phyloP scores from a whole-genome alignment of 164 flowering plant genomes.

The Houttuynia cordata region DNA sequence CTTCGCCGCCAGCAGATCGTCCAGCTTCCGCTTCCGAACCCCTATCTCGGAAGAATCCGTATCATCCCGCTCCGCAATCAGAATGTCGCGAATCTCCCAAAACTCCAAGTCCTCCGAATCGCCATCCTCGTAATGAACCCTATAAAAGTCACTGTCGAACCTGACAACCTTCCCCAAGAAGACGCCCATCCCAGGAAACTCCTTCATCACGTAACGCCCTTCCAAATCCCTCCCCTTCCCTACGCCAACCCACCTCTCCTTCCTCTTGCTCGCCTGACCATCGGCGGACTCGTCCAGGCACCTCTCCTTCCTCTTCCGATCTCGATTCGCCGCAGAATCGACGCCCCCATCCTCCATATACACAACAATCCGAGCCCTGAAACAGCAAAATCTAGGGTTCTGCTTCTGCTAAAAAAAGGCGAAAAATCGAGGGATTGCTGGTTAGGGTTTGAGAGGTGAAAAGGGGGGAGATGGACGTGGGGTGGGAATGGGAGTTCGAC shows the following conservation, averaged over 20 bases:
- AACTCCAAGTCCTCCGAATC: slow-evolving; percentile 82
- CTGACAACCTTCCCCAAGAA: slow-evolving; percentile 65
- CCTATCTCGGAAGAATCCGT: slow-evolving; percentile 25
- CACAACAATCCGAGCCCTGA: background rate
- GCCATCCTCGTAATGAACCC: slow-evolving; percentile 84
- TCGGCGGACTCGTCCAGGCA: slow-evolving; percentile 11
- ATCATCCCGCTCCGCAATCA: slow-evolving; percentile 21
- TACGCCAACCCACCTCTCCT: slow-evolving; percentile 29
- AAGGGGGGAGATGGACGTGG: background rate
- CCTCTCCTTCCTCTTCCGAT: slow-evolving; percentile 6
- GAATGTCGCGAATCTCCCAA: slow-evolving; percentile 33
- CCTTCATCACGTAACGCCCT: slow-evolving; percentile 70
- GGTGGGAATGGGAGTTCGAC: background rate
- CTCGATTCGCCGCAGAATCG: background rate
- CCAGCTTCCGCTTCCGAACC: slow-evolving; percentile 35
- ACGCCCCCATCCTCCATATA: slow-evolving; percentile 1
- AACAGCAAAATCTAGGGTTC: too few relatives aligned
- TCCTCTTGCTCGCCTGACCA: slow-evolving; percentile 43
- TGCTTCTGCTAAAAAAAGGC: too few relatives aligned
- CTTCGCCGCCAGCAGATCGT: slow-evolving; percentile 15
- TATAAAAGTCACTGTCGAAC: slow-evolving; percentile 58
- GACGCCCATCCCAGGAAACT: slow-evolving; percentile 43
- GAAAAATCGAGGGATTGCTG: too few relatives aligned
- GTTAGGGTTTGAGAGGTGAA: background rate
- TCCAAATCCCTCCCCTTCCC: slow-evolving; percentile 28